Evolutionary conservation across 805 yeast species (phyloP), one percentile per base, ranked within the genome.

Genomic region (Pichia membranifaciens): DNA sequence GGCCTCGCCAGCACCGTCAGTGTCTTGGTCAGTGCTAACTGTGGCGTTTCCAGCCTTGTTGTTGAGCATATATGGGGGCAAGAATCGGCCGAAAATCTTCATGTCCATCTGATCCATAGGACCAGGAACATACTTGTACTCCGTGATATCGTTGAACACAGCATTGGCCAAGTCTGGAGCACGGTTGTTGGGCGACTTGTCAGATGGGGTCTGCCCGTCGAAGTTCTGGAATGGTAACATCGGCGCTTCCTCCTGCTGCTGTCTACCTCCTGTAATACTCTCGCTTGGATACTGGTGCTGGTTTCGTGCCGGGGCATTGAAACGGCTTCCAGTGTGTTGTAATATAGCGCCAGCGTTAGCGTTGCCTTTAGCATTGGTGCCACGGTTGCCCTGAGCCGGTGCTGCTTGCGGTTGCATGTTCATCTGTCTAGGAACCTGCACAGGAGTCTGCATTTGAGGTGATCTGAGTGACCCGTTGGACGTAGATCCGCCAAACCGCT

Each of bases 81-180:
- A 60, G 53, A 84, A 82, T 35, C 86, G 69, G 1, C 96, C 96
- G 69, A 88, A 88, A 17, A 88, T 74, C 58, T 87, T 90, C 58
- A 87, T 79, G 61, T 88, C 96, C 41, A 88, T 65, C 54, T 83
- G 85, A 61, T 88, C 96, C 72, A 88, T 84, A 38, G 86, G 82
- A 4, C 95, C 93, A 1, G 93, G 87, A 51, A 85, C 73, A 56
- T 86, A 85, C 45, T 68, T 65, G 42, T 44, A 51, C 28, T 53
- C 51, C 6, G 45, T 39, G 16, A 48, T 41, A 32, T 48, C 51
- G 32, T 43, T 48, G 36, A 35, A 31, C 8, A 16, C 41, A 8
- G n/a, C 37, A 31, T 23, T 36, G 15, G 29, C 31, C 18, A 40
- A 28, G 17, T 43, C 40, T 16, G 39, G 21, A 25, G 40, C 37